Evolutionary conservation across 352 stramenopile genomes (phyloP).

Genomic region (Vaucheria bursata): DNA sequence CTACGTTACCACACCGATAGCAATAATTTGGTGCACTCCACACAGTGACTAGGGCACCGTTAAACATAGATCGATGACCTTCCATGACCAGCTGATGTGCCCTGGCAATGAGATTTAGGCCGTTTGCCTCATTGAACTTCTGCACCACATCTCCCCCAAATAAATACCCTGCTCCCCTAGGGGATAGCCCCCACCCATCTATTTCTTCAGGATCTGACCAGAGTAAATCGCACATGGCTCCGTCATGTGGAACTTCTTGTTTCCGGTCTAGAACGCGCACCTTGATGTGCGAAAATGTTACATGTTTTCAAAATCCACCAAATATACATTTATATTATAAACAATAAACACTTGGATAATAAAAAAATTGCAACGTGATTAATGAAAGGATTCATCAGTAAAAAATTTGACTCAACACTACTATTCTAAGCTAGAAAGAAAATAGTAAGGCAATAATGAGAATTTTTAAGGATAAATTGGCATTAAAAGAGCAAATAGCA

Average conservation of each 20-base stretch:
- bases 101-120: slow-evolving; percentile 91
- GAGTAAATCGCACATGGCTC: slow-evolving; percentile 94
- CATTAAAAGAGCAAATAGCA: too few relatives aligned
- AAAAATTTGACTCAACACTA: too few relatives aligned
- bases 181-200: slow-evolving; percentile 92
- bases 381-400: too few relatives aligned
- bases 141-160: slow-evolving; percentile 96
- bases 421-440: too few relatives aligned
- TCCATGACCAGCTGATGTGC: slow-evolving; percentile 88
- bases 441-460: too few relatives aligned
- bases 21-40: slow-evolving; percentile 99
- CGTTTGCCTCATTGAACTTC: slow-evolving; percentile 98
- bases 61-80: slow-evolving; percentile 85
- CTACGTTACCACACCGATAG: slow-evolving; percentile 96
- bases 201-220: slow-evolving; percentile 87
- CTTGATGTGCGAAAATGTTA: too few relatives aligned
- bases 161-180: slow-evolving; percentile 90
- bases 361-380: too few relatives aligned
- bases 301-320: too few relatives aligned
- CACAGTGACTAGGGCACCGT: slow-evolving; percentile 93
- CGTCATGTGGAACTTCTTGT: slow-evolving; percentile 97
- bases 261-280: slow-evolving; percentile 83
- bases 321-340: too few relatives aligned
- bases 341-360: too few relatives aligned
- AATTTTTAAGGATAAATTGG: too few relatives aligned